Percentiles rank a stretch among this genome's conserved stretches.
Evolutionary conservation across 176 grass and related monocot genomes (phyloP).

Genomic region (Hordeum marinum): DNA sequence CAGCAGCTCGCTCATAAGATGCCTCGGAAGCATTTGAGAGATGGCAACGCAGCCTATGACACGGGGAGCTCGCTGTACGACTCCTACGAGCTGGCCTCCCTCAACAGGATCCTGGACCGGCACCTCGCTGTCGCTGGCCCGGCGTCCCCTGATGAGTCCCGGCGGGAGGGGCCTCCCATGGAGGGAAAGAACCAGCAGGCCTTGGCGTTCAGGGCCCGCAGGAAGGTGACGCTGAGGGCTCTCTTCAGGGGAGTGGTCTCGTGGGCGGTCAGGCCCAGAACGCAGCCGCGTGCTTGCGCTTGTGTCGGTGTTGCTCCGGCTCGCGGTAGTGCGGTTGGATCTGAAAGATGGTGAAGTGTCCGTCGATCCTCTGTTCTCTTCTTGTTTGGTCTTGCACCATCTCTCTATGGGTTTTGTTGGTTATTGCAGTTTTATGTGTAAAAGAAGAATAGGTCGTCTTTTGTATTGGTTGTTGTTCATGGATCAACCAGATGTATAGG

Average conservation of each 20-base stretch:
- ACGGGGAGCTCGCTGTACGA: slow-evolving; percentile 70
- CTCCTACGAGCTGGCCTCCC: slow-evolving; percentile 69
- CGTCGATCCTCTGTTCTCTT: neutral
- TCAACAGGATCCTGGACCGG: slow-evolving; percentile 46
- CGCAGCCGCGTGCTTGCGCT: neutral
- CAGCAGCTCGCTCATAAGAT: slow-evolving; percentile 15
- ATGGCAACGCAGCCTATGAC: slow-evolving; percentile 38
- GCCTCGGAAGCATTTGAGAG: neutral
- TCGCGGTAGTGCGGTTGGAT: neutral
- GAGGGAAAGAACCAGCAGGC: neutral
- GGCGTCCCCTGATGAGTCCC: slow-evolving; percentile 1
- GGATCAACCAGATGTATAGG: neutral
- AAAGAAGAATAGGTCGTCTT: neutral
- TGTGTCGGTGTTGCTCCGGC: neutral
- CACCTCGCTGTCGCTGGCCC: slow-evolving; percentile 11
- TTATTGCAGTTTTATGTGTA: neutral
- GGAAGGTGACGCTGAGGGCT: slow-evolving; percentile 37
- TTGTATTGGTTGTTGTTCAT: neutral
- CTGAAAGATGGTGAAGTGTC: neutral
- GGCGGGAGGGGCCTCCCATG: neutral
- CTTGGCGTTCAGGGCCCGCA: neutral
- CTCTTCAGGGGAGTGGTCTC: slow-evolving; percentile 28
- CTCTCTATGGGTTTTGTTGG: neutral
- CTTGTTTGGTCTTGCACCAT: neutral
- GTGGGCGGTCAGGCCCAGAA: slow-evolving; percentile 23